A percentile compares a stretch with the other conserved stretches of the same genome.
Evolutionary conservation across 495 filamentous ascomycete species (phyloP).

Genomic region (Lophiotrema nucula): DNA sequence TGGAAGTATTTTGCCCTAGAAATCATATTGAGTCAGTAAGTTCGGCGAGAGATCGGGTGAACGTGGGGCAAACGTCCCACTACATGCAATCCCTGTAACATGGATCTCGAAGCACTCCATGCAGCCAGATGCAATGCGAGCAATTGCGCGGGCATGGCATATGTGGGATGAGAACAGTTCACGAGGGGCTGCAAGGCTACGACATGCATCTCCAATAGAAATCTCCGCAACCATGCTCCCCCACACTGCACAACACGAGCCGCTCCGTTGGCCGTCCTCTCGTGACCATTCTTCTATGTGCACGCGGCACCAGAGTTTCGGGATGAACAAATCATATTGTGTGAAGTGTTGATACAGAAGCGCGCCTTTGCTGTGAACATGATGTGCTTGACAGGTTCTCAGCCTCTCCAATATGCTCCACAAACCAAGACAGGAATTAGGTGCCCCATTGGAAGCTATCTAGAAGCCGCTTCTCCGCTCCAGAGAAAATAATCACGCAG

Average conservation of each 20-base stretch:
- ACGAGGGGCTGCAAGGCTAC: constrained; percentile 2
- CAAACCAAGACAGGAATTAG: constrained; percentile 6
- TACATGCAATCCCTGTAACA: too few species aligned
- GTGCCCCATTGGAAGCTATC: too few species aligned
- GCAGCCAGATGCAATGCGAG: too few species aligned
- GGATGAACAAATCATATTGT: constrained; percentile 30
- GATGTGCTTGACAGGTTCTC: too few species aligned
- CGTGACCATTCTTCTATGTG: constrained; percentile 15
- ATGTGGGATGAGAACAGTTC: constrained; percentile 16
- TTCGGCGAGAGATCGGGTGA: too few species aligned
- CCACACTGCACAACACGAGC: constrained; percentile 12
- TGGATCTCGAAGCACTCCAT: too few species aligned
- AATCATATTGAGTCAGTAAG: too few species aligned
- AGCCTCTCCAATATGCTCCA: constrained; percentile 23
- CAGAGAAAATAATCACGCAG: constrained; percentile 24
- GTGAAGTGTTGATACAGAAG: constrained; percentile 30
- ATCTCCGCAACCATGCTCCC: constrained; percentile 15
- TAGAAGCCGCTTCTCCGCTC: constrained; percentile 13
- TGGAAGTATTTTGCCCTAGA: too few species aligned
- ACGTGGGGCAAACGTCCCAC: too few species aligned
- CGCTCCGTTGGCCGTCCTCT: constrained; percentile 11
- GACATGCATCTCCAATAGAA: constrained; percentile 3
- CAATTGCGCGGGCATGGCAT: background rate
- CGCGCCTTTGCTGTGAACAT: constrained; percentile 27
- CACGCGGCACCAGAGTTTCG: background rate